Conservation (phyloP, 1,284 basidiomycete species). For the Sutorius eximius region DNA sequence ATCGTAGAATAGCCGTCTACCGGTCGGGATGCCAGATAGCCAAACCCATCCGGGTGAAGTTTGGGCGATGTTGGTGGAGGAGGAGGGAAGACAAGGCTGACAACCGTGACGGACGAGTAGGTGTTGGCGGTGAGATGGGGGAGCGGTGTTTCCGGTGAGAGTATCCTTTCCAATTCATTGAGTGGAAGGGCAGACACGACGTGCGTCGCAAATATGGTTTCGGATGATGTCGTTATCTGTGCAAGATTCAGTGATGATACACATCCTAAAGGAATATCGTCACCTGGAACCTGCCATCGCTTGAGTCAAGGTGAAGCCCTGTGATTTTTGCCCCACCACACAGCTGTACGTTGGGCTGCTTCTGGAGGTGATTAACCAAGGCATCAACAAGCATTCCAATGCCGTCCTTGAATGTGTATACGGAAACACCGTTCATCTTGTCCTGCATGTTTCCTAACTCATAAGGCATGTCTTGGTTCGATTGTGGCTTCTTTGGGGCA, state of each 20-base stretch:
- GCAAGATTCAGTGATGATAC: background rate
- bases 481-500: background rate
- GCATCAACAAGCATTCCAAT: background rate
- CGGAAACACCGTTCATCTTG: background rate
- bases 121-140: background rate
- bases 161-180: background rate
- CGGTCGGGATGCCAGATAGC: background rate
- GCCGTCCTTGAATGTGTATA: background rate
- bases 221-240: background rate
- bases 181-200: background rate
- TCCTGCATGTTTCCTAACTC: background rate
- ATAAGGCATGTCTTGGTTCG: background rate
- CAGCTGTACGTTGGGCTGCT: background rate
- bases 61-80: background rate
- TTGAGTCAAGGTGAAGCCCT: background rate
- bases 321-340: background rate
- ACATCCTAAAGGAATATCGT: background rate
- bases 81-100: background rate
- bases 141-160: background rate
- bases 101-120: background rate
- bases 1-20: background rate
- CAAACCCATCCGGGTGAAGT: background rate
- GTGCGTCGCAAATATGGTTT: background rate
- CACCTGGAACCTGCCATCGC: background rate
- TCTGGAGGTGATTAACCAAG: background rate